Percentiles rank a stretch among this genome's conserved stretches.
Conservation (phyloP, 2,329 filamentous ascomycete species). For the Clonostachys sp. region DNA sequence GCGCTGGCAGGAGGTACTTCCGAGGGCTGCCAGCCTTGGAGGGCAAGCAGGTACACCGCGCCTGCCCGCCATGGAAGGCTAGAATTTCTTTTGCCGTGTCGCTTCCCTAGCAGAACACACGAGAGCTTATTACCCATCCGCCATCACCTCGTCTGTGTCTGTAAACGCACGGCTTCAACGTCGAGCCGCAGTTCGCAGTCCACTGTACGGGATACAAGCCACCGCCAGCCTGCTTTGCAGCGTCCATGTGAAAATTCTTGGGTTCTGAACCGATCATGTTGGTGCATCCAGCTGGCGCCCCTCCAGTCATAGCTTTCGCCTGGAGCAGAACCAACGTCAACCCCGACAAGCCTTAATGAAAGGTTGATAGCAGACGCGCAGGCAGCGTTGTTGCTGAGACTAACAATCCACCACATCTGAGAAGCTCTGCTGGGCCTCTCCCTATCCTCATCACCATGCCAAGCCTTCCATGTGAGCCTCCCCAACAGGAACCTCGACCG, state of each 20-base stretch:
- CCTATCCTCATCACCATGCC: conserved; percentile 39
- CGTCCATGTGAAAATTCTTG: conserved; percentile 20
- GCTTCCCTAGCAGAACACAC: no score
- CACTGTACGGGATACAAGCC: background rate
- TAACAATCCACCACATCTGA: background rate
- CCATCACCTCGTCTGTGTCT: no score
- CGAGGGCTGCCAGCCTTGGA: no score
- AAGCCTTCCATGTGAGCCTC: conserved; percentile 47
- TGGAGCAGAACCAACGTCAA: conserved; percentile 22
- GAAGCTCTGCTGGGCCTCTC: background rate
- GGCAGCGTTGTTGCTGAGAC: conserved; percentile 2
- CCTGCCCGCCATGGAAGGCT: no score
- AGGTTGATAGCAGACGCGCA: background rate
- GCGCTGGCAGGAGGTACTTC: no score
- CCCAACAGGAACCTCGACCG: background rate
- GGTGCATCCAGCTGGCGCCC: conserved; percentile 24
- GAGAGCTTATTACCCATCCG: no score
- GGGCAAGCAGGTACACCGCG: no score
- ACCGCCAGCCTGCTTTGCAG: conserved; percentile 2
- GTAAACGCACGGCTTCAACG: no score
- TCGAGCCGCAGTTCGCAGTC: no score
- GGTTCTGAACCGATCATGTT: conserved; percentile 31
- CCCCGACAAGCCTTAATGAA: conserved; percentile 17
- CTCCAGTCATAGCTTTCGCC: conserved; percentile 26
- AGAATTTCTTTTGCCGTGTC: no score